These are phyloP conservation scores for Meira miltonrushii DNA, from an alignment of 1,284 basidiomycete species.

Conservation along the genomic window DNA sequence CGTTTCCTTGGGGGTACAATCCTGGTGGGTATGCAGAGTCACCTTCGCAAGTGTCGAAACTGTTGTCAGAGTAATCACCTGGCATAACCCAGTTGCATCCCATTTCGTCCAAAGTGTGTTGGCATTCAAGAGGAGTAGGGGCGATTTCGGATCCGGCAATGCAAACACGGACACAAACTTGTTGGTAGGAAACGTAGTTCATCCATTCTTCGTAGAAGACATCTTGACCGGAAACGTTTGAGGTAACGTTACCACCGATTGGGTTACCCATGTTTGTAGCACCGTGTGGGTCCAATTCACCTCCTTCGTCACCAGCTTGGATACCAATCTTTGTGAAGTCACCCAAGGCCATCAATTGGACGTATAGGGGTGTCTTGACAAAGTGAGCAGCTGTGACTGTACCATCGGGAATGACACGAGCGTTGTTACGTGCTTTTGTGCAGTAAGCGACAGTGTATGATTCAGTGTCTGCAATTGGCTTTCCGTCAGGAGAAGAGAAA, in stretches of 20 bases:
- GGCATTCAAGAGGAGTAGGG: slow-evolving; percentile 40
- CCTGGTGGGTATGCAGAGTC: slow-evolving; percentile 52
- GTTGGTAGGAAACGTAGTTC: slow-evolving; percentile 47
- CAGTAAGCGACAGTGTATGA: slow-evolving; percentile 69
- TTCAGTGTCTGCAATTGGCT: slow-evolving; percentile 64
- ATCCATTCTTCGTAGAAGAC: slow-evolving; percentile 59
- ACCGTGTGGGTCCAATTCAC: slow-evolving; percentile 52
- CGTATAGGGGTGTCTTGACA: slow-evolving; percentile 52
- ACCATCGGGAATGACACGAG: slow-evolving; percentile 52
- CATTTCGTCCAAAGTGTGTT: slow-evolving; percentile 50
- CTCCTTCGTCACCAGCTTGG: slow-evolving; percentile 38
- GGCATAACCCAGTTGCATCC: slow-evolving; percentile 54
- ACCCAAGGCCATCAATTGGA: slow-evolving; percentile 56
- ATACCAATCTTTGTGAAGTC: slow-evolving; percentile 51
- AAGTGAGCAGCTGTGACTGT: slow-evolving; percentile 49
- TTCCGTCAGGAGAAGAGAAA: slow-evolving; percentile 53
- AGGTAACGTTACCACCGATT: slow-evolving; percentile 58
- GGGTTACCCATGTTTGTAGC: slow-evolving; percentile 56
- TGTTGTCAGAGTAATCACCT: slow-evolving; percentile 41
- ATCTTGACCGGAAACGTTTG: slow-evolving; percentile 56
- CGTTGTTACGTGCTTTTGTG: slow-evolving; percentile 57
- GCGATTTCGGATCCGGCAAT: slow-evolving; percentile 42
- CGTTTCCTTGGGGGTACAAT: slow-evolving; percentile 36
- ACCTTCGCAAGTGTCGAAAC: slow-evolving; percentile 50
- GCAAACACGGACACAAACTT: slow-evolving; percentile 52